These are phyloP conservation scores for Hypoxylon crocopeplum DNA, from an alignment of 495 filamentous ascomycete species.

Conservation along the genomic window DNA sequence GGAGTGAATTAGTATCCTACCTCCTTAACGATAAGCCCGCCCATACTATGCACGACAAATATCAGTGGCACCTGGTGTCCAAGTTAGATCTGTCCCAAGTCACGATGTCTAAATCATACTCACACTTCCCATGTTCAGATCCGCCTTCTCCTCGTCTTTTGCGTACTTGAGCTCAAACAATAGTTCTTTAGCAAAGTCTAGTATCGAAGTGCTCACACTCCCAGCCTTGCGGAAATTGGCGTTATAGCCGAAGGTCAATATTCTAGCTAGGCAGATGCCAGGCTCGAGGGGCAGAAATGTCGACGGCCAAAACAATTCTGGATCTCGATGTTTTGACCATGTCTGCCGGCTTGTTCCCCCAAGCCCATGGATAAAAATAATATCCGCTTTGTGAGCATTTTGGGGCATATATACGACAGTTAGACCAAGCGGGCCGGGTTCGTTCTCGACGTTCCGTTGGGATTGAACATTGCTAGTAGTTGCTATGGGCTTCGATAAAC, in stretches of 20 bases:
- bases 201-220: constrained; percentile 26
- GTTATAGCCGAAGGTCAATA: constrained; percentile 50
- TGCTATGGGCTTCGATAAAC: too few relatives aligned
- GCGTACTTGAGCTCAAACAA: constrained; percentile 44
- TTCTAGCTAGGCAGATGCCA: constrained; percentile 36
- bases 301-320: constrained; percentile 42
- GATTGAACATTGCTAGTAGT: too few relatives aligned
- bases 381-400: constrained; percentile 20
- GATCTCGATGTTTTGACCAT: constrained; percentile 41
- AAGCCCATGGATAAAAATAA: constrained; percentile 46
- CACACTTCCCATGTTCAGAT: constrained; percentile 7
- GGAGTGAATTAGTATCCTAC: constrained; percentile 25
- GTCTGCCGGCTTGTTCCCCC: constrained; percentile 43
- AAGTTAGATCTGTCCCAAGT: not conserved
- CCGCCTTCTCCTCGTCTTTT: constrained; percentile 26
- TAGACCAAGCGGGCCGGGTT: constrained; percentile 40
- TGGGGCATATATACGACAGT: constrained; percentile 40
- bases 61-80: constrained; percentile 30
- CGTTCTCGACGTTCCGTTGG: too few relatives aligned
- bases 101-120: not conserved
- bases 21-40: constrained; percentile 55
- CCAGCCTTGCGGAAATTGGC: constrained; percentile 35
- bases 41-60: constrained; percentile 44
- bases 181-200: constrained; percentile 50
- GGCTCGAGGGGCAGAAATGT: constrained; percentile 44